These are phyloP conservation scores for Paraphaeosphaeria minitans DNA, from an alignment of 2,329 filamentous ascomycete species.

Conservation along the genomic window DNA sequence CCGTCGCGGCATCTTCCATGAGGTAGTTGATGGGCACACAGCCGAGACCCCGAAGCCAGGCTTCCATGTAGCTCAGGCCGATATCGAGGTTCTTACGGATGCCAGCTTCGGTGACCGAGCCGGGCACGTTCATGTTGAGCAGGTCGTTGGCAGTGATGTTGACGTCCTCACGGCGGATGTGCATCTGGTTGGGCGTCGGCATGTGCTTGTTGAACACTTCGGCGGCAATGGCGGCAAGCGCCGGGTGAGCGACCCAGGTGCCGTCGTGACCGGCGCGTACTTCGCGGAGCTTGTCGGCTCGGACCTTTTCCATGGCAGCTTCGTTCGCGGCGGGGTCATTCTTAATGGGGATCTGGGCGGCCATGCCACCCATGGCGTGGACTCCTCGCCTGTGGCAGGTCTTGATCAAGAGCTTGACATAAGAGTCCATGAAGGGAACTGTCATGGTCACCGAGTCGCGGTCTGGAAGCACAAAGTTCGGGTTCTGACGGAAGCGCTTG, in stretches of 20 bases:
- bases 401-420: constrained; percentile 96
- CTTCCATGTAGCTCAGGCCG: constrained; percentile 97
- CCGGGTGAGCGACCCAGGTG: constrained; percentile 97
- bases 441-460: constrained; percentile 95
- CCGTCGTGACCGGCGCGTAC: constrained; percentile 94
- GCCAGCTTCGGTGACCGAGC: constrained; percentile 87
- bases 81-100: constrained; percentile 99
- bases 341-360: constrained; percentile 98
- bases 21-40: constrained; percentile 98
- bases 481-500: constrained; percentile 98
- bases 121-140: constrained; percentile 97
- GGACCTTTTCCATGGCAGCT: constrained; percentile 89
- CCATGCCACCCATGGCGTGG: constrained; percentile 99
- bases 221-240: constrained; percentile 82
- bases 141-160: constrained; percentile 85
- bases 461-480: constrained; percentile 91
- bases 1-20: constrained; percentile 98
- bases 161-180: constrained; percentile 87
- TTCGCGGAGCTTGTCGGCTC: constrained; percentile 94
- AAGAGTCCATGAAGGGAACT: constrained; percentile 96
- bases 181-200: constrained; percentile 97
- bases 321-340: constrained; percentile 90
- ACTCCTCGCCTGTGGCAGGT: constrained; percentile 96
- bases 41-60: constrained; percentile 91
- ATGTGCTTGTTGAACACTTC: constrained; percentile 98